Percentiles rank a stretch among this genome's conserved stretches.
phyloP scores from a whole-genome alignment of 2,329 filamentous ascomycete species.

The Scorias spongiosa region DNA sequence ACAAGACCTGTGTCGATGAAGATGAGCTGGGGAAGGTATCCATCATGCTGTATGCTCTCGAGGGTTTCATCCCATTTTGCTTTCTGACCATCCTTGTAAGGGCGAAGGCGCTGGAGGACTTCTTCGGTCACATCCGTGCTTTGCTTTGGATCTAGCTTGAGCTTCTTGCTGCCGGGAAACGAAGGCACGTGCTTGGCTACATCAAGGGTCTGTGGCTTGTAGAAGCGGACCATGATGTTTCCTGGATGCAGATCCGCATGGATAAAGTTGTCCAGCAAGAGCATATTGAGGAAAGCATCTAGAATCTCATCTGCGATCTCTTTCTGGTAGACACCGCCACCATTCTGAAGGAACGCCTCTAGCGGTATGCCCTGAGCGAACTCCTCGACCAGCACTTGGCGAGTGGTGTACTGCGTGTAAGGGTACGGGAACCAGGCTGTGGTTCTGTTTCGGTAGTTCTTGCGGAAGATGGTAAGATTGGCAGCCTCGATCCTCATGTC shows the following conservation, averaged over 20 bases:
- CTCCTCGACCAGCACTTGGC: slow-evolving; percentile 85
- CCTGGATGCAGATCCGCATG: slow-evolving; percentile 93
- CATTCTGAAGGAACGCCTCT: slow-evolving; percentile 76
- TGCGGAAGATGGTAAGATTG: slow-evolving; percentile 75
- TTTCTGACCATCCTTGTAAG: slow-evolving; percentile 48
- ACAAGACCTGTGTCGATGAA: slow-evolving; percentile 96
- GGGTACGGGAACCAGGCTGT: slow-evolving; percentile 97
- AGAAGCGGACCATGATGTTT: slow-evolving; percentile 99
- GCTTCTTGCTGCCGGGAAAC: slow-evolving; percentile 6
- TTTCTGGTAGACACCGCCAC: slow-evolving; percentile 80
- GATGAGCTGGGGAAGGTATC: slow-evolving; percentile 83
- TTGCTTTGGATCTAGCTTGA: slow-evolving; percentile 25
- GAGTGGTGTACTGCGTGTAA: slow-evolving; percentile 81
- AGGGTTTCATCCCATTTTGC: slow-evolving; percentile 62
- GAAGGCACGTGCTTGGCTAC: slow-evolving; percentile 24
- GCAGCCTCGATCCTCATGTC: slow-evolving; percentile 89
- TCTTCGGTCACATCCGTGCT: slow-evolving; percentile 71
- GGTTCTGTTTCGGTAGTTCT: slow-evolving; percentile 74
- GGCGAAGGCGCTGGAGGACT: slow-evolving; percentile 64
- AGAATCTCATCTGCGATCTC: slow-evolving; percentile 92
- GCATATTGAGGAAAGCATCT: slow-evolving; percentile 90
- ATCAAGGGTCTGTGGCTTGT: slow-evolving; percentile 61
- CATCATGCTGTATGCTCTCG: slow-evolving; percentile 63
- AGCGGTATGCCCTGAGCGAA: slow-evolving; percentile 90
- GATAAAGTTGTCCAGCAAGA: slow-evolving; percentile 93